Evolutionary conservation across 2,329 filamentous ascomycete genomes (phyloP), one percentile per base, ranked within the genome.

Genomic region (Botrytis cinerea): DNA sequence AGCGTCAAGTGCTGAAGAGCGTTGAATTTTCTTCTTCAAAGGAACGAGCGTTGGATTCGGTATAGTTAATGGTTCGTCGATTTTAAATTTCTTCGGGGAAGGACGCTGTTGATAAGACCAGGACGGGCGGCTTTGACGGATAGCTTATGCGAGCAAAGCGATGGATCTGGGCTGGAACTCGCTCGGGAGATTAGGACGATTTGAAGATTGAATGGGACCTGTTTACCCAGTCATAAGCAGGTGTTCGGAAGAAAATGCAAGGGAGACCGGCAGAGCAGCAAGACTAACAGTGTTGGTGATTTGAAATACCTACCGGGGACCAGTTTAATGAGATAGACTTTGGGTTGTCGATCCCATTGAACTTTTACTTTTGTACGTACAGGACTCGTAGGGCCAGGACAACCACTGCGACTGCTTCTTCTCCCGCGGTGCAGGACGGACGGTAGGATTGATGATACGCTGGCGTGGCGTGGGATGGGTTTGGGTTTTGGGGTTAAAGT

Each of bases 31-130:
- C n/a, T 59, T 59, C 35, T 62, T n/a, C 35, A 43, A 43, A 35
- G 38, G 35, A 57, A 62, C 25, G 60, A 62, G 38, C 51, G 51
- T 57, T 57, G 25, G 60, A n/a, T 43, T 62, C n/a, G n/a, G n/a
- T 32, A 18, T 7, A 28, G 51, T 7, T 28, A 57, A 18, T 64
- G 61, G 61, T 28, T 63, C 38, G 40, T 45, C n/a, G 18, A 28
- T 46, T 45, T 64, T 46, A 14, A n/a, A 22, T 22, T 45, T 32
- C 20, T 46, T 64, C 61, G 61, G n/a, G 61, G 61, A 64, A 45
- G 40, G 61, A 32, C n/a, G 61, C 16, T 64, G 40, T 64, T 64
- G 61, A 64, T 64, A 46, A 64, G 61, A 64, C 38, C 38, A 35
- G 25, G n/a, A 4, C 61, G 61, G 61, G 61, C 61, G 61, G 61